These are phyloP conservation scores for Cicer pinnatifidum DNA, from an alignment of 306 rosid genomes.

Conservation along the genomic window DNA sequence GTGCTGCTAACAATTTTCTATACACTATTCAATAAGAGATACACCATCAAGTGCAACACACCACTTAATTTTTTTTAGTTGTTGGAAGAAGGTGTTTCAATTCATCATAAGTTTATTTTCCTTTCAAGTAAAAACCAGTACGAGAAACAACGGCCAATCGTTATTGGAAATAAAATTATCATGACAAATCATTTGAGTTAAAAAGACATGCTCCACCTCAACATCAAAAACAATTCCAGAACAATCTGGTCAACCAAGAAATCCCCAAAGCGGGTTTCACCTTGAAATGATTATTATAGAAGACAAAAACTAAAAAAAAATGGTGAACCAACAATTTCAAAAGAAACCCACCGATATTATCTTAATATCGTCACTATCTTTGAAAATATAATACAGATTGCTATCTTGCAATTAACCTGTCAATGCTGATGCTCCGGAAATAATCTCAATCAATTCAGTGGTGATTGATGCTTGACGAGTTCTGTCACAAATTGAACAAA, in stretches of 20 bases:
- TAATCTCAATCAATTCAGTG: slow-evolving; percentile 96
- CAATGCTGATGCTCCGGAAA: slow-evolving; percentile 96
- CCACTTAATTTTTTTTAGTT: neutral
- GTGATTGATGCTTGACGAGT: slow-evolving; percentile 99
- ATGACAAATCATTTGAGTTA: slow-evolving; percentile 32
- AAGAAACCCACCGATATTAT: slow-evolving; percentile 44
- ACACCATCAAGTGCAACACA: neutral
- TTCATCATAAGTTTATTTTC: neutral
- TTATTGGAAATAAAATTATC: slow-evolving; percentile 34
- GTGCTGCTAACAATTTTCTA: too few relatives aligned
- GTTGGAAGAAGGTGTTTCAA: neutral
- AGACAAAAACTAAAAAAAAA: slow-evolving; percentile 42
- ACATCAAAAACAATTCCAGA: slow-evolving; percentile 46
- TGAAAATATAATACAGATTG: slow-evolving; percentile 38
- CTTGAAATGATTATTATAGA: slow-evolving; percentile 62
- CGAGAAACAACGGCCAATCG: slow-evolving; percentile 6
- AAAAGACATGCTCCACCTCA: slow-evolving; percentile 42
- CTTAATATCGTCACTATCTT: slow-evolving; percentile 54
- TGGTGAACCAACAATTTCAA: slow-evolving; percentile 52
- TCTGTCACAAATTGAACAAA: slow-evolving; percentile 55
- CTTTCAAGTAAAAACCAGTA: neutral
- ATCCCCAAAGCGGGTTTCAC: slow-evolving; percentile 50
- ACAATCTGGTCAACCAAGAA: slow-evolving; percentile 36
- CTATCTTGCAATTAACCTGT: slow-evolving; percentile 56
- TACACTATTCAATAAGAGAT: neutral